A percentile compares a stretch with the other conserved stretches of the same genome.
These are phyloP conservation scores for Monilinia aucupariae DNA, from an alignment of 2,329 filamentous ascomycete genomes.

Conservation along the genomic window DNA sequence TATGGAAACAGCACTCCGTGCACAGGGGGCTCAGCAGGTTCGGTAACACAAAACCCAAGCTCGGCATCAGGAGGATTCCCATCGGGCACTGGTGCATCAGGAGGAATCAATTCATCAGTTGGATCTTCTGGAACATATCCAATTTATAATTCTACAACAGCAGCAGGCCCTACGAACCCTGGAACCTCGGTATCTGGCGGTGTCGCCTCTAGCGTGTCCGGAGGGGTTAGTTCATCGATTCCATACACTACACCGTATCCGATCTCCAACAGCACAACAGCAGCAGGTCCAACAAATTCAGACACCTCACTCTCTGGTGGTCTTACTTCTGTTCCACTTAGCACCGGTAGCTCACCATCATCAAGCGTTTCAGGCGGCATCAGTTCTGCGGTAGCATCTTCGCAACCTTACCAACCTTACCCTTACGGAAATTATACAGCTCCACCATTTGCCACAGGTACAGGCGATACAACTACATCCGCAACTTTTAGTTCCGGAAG, in stretches of 20 bases:
- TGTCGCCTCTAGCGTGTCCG: slow-evolving; percentile 5
- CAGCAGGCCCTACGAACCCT: slow-evolving; percentile 13
- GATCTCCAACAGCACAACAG: slow-evolving; percentile 15
- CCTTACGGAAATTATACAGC: slow-evolving; percentile 10
- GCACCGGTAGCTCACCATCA: slow-evolving; percentile 3
- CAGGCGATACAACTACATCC: background rate
- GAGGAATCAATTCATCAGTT: background rate
- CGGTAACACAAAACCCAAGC: background rate
- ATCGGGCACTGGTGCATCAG: slow-evolving; percentile 1
- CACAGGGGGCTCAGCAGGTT: background rate
- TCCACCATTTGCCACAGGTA: slow-evolving; percentile 1
- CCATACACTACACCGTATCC: slow-evolving; percentile 18
- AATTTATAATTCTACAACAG: slow-evolving; percentile 7
- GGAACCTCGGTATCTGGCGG: background rate
- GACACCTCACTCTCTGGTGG: background rate
- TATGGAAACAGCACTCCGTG: slow-evolving; percentile 9
- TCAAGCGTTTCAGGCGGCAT: slow-evolving; percentile 13
- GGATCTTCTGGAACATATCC: background rate
- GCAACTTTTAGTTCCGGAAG: background rate
- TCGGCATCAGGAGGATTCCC: background rate
- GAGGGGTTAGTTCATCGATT: slow-evolving; percentile 9
- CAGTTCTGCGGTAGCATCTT: slow-evolving; percentile 11
- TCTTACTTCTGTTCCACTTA: background rate
- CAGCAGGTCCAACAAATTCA: slow-evolving; percentile 16
- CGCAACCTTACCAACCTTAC: slow-evolving; percentile 10